These are phyloP conservation scores for Umbelopsis sp. DNA, from an alignment of 192 early-diverging fungal species.

Conservation along the genomic window DNA sequence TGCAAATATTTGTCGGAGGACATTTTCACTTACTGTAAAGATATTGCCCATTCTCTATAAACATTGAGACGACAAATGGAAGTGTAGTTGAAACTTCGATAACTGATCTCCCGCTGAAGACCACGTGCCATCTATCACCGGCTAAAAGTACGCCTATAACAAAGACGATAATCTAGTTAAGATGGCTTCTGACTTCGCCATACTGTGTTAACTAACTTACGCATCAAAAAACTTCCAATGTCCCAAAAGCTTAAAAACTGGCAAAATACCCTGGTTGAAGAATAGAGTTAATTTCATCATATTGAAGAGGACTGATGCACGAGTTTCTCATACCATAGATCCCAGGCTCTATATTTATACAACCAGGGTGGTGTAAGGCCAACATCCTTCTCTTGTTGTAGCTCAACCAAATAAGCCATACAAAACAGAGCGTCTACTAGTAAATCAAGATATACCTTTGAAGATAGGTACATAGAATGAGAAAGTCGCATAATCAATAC, in stretches of 20 bases:
- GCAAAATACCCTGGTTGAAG: slow-evolving; percentile 22
- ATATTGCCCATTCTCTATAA: slow-evolving; percentile 44
- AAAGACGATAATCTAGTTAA: background rate
- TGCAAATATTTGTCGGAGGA: background rate
- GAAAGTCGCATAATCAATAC: background rate
- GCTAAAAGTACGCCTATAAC: slow-evolving; percentile 22
- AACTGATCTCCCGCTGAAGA: slow-evolving; percentile 50
- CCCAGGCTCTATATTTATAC: slow-evolving; percentile 49
- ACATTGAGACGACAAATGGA: slow-evolving; percentile 54
- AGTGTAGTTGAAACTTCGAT: slow-evolving; percentile 52
- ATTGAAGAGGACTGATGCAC: background rate
- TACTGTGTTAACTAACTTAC: slow-evolving; percentile 6
- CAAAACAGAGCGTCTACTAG: slow-evolving; percentile 58
- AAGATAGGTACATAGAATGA: background rate
- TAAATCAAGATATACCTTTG: slow-evolving; percentile 56
- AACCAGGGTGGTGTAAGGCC: slow-evolving; percentile 50
- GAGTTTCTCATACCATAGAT: slow-evolving; percentile 38
- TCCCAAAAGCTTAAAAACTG: slow-evolving; percentile 32
- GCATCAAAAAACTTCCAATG: slow-evolving; percentile 33
- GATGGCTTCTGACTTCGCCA: background rate
- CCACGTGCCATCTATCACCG: slow-evolving; percentile 27
- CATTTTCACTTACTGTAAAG: slow-evolving; percentile 37
- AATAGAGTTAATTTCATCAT: background rate
- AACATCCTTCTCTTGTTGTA: slow-evolving; percentile 40
- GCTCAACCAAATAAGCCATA: slow-evolving; percentile 60